Evolutionary conservation across 192 early-diverging fungal species (phyloP).

Genomic region (Gonapodya prolifera): DNA sequence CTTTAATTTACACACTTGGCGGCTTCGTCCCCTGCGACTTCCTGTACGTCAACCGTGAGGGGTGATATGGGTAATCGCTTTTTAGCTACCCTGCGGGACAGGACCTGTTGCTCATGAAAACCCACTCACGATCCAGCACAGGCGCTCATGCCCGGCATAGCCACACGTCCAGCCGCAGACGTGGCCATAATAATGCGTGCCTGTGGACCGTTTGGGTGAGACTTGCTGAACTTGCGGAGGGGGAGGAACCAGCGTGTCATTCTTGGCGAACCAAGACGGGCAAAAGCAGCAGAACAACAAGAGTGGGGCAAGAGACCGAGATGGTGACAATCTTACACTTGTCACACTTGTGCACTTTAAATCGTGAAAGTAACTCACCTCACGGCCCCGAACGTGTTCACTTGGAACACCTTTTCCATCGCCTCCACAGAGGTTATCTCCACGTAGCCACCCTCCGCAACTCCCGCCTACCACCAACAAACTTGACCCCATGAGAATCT

Average conservation of each 20-base stretch:
- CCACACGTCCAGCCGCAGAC: slow-evolving; percentile 16
- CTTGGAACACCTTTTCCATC: slow-evolving; percentile 15
- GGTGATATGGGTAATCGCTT: no score
- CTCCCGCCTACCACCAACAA: slow-evolving; percentile 12
- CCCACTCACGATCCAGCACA: background rate
- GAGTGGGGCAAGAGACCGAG: no score
- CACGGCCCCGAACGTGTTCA: slow-evolving; percentile 24
- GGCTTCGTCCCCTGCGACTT: no score
- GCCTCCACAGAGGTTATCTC: slow-evolving; percentile 11
- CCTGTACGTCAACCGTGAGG: no score
- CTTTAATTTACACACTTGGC: no score
- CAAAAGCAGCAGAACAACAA: no score
- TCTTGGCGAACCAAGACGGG: no score
- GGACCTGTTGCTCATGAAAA: no score
- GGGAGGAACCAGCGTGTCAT: slow-evolving; percentile 21
- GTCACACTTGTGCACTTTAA: no score
- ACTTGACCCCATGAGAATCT: no score
- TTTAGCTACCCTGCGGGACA: no score
- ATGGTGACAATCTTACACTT: no score
- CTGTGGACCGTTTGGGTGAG: slow-evolving; percentile 1
- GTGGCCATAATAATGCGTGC: slow-evolving; percentile 19
- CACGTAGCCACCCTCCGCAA: slow-evolving; percentile 8
- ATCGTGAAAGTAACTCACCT: slow-evolving; percentile 5
- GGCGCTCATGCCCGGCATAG: slow-evolving; percentile 1
- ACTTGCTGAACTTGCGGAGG: slow-evolving; percentile 7